Evolutionary conservation across 306 rosid species (phyloP).

Genomic region (Quercus gilva): DNA sequence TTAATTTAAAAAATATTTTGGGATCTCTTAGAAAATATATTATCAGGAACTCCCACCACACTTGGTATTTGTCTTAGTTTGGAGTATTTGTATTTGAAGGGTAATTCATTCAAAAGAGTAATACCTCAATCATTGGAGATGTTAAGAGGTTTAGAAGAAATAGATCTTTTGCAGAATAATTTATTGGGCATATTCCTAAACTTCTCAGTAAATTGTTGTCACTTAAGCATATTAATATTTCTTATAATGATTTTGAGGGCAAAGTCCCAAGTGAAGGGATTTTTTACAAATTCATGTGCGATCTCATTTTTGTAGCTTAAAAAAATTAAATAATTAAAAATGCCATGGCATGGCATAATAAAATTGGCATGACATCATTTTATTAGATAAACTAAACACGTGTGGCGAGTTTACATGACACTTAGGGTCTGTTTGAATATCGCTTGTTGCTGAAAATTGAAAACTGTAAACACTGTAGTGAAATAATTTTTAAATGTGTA

Average conservation of each 20-base stretch:
- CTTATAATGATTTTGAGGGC: conserved; percentile 37
- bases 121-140: conserved; percentile 29
- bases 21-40: conserved; percentile 28
- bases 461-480: too few species aligned
- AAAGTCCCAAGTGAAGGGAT: conserved; percentile 30
- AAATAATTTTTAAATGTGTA: too few species aligned
- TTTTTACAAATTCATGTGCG: conserved; percentile 23
- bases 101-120: conserved; percentile 34
- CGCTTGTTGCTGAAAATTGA: too few species aligned
- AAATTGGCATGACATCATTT: too few species aligned
- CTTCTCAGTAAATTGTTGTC: conserved; percentile 20
- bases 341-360: conserved; percentile 32
- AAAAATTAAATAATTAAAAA: conserved; percentile 10
- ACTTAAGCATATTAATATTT: conserved; percentile 26
- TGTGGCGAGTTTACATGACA: too few species aligned
- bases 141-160: conserved; percentile 33
- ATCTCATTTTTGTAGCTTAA: background rate
- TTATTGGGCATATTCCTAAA: conserved; percentile 38
- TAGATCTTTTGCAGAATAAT: conserved; percentile 34
- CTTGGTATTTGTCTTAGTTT: conserved; percentile 35
- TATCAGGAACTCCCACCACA: conserved; percentile 36
- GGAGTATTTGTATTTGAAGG: conserved; percentile 27
- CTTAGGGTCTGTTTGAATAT: too few species aligned
- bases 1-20: conserved; percentile 17
- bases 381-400: too few species aligned